Base-by-base conservation (phyloP, 352 stramenopile genomes). In the Pythium coloratum region DNA sequence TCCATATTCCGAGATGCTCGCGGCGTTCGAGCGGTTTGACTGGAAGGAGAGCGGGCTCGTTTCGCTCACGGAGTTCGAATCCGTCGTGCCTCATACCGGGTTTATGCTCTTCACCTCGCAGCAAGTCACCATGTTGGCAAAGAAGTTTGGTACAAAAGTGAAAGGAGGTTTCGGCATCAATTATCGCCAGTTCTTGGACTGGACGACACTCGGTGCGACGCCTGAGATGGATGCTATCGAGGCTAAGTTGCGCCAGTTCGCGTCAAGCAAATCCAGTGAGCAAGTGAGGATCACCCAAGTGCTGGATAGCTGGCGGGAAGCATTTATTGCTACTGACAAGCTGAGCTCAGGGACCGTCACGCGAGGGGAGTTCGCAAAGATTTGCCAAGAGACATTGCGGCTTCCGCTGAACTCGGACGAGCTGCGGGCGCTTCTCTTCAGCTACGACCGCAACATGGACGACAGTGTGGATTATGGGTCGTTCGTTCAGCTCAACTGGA, bases 181-280 rank as follows among this genome's bases (percentile, higher is more conserved):
- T 36, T 91, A 90, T 54, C 71, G 72, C 3, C 72, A 87, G 40
- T 90, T 91, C 26, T 59, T 93, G 33, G 78, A 91, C 58, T 93
- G 85, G 85, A 82, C 78, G 36, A 88, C 77, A 7, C 82, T 77
- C 18, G 63, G 20, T 55, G 57, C 70, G 16, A 36, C 70, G 24
- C 55, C 75, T 8, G 71, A 78, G 30, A 77, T 90, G 20, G 72
- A 79, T 28, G 65, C 64, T 14, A 63, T 90, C 14, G 82, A 90
- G 42, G 47, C 64, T 26, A 89, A 88, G 42, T 69, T 91, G 9
- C 82, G 75, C 24, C 67, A 67, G n/a, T 76, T 67, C 40, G 82
- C 73, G 9, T 62, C 77, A 12, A 66, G 77, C 13, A 60, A 66
- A 18, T 42, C 73, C 62, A 28, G 20, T 70, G 33, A 59, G 59